Evolutionary conservation across 805 yeast genomes (phyloP).

Genomic region (Wickerhamomyces pijperi): DNA sequence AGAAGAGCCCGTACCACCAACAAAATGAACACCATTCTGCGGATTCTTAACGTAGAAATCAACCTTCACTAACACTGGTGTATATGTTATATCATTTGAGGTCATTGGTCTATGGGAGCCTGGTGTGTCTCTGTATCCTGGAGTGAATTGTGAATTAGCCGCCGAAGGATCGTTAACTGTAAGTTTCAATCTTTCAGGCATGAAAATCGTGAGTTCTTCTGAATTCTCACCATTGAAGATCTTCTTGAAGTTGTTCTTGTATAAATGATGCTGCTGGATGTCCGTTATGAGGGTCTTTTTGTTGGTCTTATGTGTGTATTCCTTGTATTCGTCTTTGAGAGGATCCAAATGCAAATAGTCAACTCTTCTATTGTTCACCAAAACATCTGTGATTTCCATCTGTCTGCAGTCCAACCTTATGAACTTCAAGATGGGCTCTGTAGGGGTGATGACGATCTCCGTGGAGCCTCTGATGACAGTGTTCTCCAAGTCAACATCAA

Average conservation of each 20-base stretch:
- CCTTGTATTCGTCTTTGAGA: constrained; percentile 27
- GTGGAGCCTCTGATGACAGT: constrained; percentile 59
- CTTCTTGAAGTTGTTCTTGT: constrained; percentile 40
- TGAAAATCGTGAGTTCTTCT: constrained; percentile 50
- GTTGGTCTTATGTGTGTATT: constrained; percentile 18
- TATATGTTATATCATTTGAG: constrained; percentile 38
- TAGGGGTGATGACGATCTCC: constrained; percentile 72
- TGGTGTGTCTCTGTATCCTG: constrained; percentile 28
- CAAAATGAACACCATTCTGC: constrained; percentile 65
- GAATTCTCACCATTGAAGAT: constrained; percentile 43
- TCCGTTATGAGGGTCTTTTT: constrained; percentile 5
- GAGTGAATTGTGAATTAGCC: constrained; percentile 23
- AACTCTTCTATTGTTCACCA: constrained; percentile 51
- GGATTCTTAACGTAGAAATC: constrained; percentile 58
- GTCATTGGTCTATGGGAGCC: constrained; percentile 20
- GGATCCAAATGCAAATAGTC: constrained; percentile 46
- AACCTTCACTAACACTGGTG: constrained; percentile 64
- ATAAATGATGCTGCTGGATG: constrained; percentile 47
- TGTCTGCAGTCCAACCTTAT: constrained; percentile 77
- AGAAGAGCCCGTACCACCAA: constrained; percentile 42
- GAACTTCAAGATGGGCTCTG: constrained; percentile 41
- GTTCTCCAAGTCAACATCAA: constrained; percentile 70
- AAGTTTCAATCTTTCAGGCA: constrained; percentile 59
- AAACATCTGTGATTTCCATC: constrained; percentile 49
- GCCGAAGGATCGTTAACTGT: constrained; percentile 39